Evolutionary conservation across 208 protist species (phyloP), one percentile per base, ranked within the genome.

Genomic region (Trypanosoma mega): DNA sequence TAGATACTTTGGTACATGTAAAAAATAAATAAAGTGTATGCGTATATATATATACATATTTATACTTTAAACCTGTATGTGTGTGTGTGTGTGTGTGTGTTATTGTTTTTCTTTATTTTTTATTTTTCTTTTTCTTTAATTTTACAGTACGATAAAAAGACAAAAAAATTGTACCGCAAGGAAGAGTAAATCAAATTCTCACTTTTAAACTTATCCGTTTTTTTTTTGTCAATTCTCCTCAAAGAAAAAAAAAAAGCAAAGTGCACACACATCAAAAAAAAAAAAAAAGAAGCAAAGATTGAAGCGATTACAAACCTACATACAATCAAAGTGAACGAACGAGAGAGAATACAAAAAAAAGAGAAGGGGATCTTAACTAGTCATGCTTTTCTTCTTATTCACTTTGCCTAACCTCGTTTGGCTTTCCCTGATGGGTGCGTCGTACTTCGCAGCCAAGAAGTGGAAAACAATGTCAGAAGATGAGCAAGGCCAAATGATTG

Each of bases 391-490:
- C 12, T 39, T 39, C 8, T 6, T 39, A 12, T 39, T 39, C n/a
- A n/a, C n/a, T n/a, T 61, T 81, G 20, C 56, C 76, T 52, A 83
- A 80, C 36, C 27, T 80, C 11, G 66, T 77, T 9, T 87, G 80
- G 80, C 14, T 76, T 8, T 36, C 66, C 16, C 46, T 71, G 9
- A 53, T 87, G 2, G 63, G 21, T 8, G 63, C 49, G 3, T 51
- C 47, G 23, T 78, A 76, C 65, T 72, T 76, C 58, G 72, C 63
- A 55, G 61, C 57, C 14, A 67, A 65, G 46, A 65, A 53, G 48
- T 63, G 47, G 43, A 39, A n/a, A 1, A 23, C 8, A 14, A 68
- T 82, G 43, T 68, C 75, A 5, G 47, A 50, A 2, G 61, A 77
- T 11, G 64, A 77, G 36, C 29, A 48, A 11, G 44, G 61, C 26